Evolutionary conservation across 2,329 filamentous ascomycete genomes (phyloP).

Genomic region (Coniochaeta ligniaria): DNA sequence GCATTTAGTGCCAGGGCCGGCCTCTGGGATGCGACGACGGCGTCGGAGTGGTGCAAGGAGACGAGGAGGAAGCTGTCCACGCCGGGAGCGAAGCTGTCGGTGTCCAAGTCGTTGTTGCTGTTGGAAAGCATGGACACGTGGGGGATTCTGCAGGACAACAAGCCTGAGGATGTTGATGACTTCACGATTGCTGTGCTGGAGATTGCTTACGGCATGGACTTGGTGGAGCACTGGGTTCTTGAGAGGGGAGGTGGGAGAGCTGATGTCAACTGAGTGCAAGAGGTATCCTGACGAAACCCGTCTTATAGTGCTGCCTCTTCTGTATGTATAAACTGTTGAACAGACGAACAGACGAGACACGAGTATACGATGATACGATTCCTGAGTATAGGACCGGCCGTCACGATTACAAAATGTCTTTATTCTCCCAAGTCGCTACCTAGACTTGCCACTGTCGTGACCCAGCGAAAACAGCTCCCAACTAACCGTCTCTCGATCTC

Average conservation of each 20-base stretch:
- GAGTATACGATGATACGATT: no score
- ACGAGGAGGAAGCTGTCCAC: constrained; percentile 1
- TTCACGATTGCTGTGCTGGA: constrained; percentile 9
- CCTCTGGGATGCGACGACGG: constrained; percentile 18
- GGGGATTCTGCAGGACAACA: constrained; percentile 4
- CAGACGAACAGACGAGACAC: no score
- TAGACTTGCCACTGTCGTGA: background rate
- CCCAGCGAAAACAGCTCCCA: background rate
- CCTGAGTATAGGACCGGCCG: no score
- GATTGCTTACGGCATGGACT: constrained; percentile 9
- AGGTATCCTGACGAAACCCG: no score
- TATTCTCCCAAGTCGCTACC: background rate
- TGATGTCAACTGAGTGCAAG: no score
- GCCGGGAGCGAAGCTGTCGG: background rate
- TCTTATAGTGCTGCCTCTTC: no score
- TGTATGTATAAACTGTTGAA: no score
- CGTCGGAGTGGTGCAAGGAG: constrained; percentile 12
- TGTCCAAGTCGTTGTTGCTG: constrained; percentile 3
- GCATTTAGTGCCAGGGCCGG: constrained; percentile 16
- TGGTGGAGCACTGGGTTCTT: constrained; percentile 7
- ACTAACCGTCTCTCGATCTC: background rate
- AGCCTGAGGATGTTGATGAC: constrained; percentile 10
- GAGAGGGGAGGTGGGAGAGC: background rate
- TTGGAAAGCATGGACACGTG: constrained; percentile 7
- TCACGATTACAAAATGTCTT: background rate